Evolutionary conservation across 495 filamentous ascomycete species (phyloP), one percentile per base, ranked within the genome.

Genomic region (Parathielavia appendiculata): DNA sequence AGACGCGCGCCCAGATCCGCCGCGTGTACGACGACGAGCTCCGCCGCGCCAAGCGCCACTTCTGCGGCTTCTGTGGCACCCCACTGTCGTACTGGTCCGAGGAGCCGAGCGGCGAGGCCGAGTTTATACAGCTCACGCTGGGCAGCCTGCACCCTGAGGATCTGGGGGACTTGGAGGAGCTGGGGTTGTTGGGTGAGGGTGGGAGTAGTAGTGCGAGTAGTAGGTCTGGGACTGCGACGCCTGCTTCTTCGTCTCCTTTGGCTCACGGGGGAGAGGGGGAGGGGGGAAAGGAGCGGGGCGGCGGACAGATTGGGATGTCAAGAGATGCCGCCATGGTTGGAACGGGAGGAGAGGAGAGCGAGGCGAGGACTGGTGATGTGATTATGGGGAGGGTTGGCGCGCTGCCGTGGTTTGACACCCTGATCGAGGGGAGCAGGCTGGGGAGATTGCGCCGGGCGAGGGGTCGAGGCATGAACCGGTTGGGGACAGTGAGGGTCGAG

Each of bases 31-130:
- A 82, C 81, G 5, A 26, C 23, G n/a, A 20, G 30, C 30, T 6
- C 7, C 51, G 23, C 51, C 51, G 23, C 51, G 71, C 81, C 0
- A 81, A 83, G 68, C 86, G 89, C 47, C 82, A 88, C 53, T 96
- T 96, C 72, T 96, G 91, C 71, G 91, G 91, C 0, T 92, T 88
- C 74, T 95, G 91, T 67, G 91, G 91, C 19, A 92, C 89, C 2
- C 85, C 85, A 6, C 74, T 96, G 43, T 84, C 82, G 0, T 87
- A 85, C 60, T 95, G 91, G 91, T 84, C 82, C 51, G 90, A 95
- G 66, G 65, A 80, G 13, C 86, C 87, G 1, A 67, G 60, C 0
- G 79, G 76, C 36, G 88, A 92, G 64, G 84, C 84, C 7, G 82
- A 91, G 13, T 90, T 78, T 61, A 89, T 96, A 67, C 81, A 79